These are phyloP conservation scores for Mycena albidolilacea DNA, from an alignment of 768 basidiomycete genomes.

Conservation along the genomic window DNA sequence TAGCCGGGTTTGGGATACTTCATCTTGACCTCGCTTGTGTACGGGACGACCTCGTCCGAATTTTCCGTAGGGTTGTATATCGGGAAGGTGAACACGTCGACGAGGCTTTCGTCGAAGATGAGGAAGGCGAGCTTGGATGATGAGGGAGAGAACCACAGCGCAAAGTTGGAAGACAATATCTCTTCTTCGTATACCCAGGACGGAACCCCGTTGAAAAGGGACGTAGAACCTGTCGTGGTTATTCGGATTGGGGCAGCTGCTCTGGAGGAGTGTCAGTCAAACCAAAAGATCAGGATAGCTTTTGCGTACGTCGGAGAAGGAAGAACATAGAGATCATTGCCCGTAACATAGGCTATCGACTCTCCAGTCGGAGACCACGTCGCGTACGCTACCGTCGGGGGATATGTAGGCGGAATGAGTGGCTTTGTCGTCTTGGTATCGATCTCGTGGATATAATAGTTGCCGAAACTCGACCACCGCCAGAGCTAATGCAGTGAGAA, in stretches of 20 bases:
- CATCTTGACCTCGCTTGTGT: constrained; percentile 80
- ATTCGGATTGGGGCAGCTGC: constrained; percentile 74
- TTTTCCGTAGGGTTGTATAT: constrained; percentile 91
- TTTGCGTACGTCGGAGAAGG: constrained; percentile 72
- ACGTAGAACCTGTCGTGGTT: constrained; percentile 84
- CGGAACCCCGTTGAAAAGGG: constrained; percentile 94
- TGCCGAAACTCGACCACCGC: constrained; percentile 92
- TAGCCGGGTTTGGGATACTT: constrained; percentile 93
- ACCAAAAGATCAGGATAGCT: neutral
- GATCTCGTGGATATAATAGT: constrained; percentile 93
- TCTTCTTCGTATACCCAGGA: constrained; percentile 99
- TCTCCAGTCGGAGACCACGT: constrained; percentile 91
- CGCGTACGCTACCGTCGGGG: constrained; percentile 83
- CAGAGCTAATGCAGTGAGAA: constrained; percentile 78
- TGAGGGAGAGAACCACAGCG: constrained; percentile 95
- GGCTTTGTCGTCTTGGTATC: constrained; percentile 78
- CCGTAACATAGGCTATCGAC: constrained; percentile 87
- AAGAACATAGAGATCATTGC: constrained; percentile 92
- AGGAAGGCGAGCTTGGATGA: constrained; percentile 86
- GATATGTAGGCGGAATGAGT: constrained; percentile 75
- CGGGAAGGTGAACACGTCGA: constrained; percentile 90
- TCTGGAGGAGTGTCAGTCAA: constrained; percentile 41
- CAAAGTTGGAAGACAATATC: constrained; percentile 78
- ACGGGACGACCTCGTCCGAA: constrained; percentile 80
- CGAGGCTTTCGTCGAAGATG: constrained; percentile 88